Base-by-base conservation (phyloP, 176 grass and related monocot genomes). In the Bolboschoenus planiculmis region DNA sequence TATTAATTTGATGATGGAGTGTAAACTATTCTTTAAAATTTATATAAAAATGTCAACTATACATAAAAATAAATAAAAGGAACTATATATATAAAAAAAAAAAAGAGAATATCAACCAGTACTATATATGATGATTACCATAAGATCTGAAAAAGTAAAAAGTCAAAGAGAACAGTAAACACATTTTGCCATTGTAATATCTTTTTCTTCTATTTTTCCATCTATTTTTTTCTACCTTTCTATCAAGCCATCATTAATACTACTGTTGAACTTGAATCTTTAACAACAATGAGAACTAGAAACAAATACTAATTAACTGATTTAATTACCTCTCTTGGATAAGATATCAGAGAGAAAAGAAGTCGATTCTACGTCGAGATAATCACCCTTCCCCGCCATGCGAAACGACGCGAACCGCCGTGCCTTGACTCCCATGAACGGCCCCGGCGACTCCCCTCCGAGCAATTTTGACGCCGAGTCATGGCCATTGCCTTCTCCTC, bases 271-370 rank as follows among this genome's bases (percentile, higher is more conserved):
- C 39, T n/a, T 7, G 42, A 0, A 44, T 55, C n/a, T 58, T 6
- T 58, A 13, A 33, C 11, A 18, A 16, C 27, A 64, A 35, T 33
- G 31, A 71, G 66, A 13, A 71, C 7, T 26, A 26, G 27, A 81
- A 31, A 39, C 9, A 56, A 70, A 54, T n/a, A 0, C 50, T 3
- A 27, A 80, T n/a, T n/a, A n/a, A n/a, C n/a, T n/a, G n/a, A 74
- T 14, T 27, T 20, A 88, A 8, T 27, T 81, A 98, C 92, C 96
- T 95, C 94, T 90, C 57, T 98, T 98, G 50, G 87, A 65, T 78
- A 98, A 82, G 83, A 99, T 90, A 88, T 91, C 94, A 40, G 85
- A 70, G 62, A 99, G 90, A 83, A 84, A 89, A 23, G 90, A 85
- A 62, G 95, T 93, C 59, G 79, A 90, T 46, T 86, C 76, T 15